phyloP scores from a whole-genome alignment of 1,284 basidiomycete genomes.

The Cerioporus squamosus region DNA sequence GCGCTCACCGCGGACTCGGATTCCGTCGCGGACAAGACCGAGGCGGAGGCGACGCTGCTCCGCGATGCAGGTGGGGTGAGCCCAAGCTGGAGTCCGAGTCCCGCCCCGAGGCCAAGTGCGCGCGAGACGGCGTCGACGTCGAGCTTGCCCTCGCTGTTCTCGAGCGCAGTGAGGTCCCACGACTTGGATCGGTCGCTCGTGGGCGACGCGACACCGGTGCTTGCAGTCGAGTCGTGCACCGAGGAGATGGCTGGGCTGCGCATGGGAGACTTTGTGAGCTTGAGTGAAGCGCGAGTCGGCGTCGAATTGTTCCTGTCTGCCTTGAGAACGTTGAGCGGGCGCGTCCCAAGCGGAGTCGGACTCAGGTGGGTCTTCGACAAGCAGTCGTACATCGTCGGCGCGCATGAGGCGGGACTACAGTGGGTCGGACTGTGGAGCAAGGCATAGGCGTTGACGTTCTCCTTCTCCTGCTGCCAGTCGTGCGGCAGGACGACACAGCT shows the following conservation, averaged over 20 bases:
- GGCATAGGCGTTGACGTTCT: not conserved
- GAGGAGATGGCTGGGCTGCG: not conserved
- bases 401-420: conserved; percentile 4
- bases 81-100: conserved; percentile 2
- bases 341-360: conserved; percentile 4
- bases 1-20: conserved; percentile 1
- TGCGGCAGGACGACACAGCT: conserved; percentile 19
- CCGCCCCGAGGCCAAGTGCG: conserved; percentile 31
- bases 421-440: conserved; percentile 18
- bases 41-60: not conserved
- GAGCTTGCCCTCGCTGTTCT: conserved; percentile 28
- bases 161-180: conserved; percentile 32
- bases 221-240: not conserved
- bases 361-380: not conserved
- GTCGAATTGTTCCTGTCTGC: not conserved
- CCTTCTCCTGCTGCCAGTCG: conserved; percentile 8
- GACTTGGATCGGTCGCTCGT: not conserved
- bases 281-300: not conserved
- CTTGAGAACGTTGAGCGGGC: conserved; percentile 19
- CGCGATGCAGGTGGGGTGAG: not conserved
- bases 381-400: conserved; percentile 6
- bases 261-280: not conserved
- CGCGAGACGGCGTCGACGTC: conserved; percentile 37
- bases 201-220: not conserved
- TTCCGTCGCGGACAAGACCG: not conserved